phyloP scores from a whole-genome alignment of 1,284 basidiomycete genomes.

The Sporisorium graminicola region DNA sequence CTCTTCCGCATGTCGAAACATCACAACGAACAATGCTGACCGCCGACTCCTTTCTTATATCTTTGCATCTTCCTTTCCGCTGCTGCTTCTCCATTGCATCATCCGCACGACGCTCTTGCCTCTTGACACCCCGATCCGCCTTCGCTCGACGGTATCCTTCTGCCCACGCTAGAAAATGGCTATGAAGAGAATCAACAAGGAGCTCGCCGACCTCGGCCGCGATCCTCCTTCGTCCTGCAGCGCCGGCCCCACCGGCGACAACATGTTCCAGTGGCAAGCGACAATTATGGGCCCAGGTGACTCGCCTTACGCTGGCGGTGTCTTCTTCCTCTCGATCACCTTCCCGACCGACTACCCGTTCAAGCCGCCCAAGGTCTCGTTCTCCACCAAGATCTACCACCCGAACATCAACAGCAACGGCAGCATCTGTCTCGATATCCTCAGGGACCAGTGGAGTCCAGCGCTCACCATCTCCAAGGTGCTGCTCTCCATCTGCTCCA shows the following conservation, averaged over 20 bases:
- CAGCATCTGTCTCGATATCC: slow-evolving; percentile 97
- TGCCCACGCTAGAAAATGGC: slow-evolving; percentile 57
- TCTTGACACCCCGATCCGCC: too few species aligned
- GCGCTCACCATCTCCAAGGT: slow-evolving; percentile 96
- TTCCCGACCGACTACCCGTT: slow-evolving; percentile 74
- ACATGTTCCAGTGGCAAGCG: slow-evolving; percentile 70
- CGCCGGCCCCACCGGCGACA: slow-evolving; percentile 69
- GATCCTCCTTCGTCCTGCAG: slow-evolving; percentile 69
- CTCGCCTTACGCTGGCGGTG: slow-evolving; percentile 67
- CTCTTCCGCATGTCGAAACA: neutral
- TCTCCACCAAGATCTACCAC: slow-evolving; percentile 93
- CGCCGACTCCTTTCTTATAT: neutral
- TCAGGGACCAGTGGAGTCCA: slow-evolving; percentile 84
- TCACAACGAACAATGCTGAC: neutral
- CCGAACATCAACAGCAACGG: slow-evolving; percentile 98
- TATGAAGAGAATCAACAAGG: slow-evolving; percentile 70
- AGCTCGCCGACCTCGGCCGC: slow-evolving; percentile 68
- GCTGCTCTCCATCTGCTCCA: slow-evolving; percentile 68
- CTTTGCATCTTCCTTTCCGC: neutral
- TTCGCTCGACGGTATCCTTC: neutral
- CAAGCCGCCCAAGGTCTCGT: slow-evolving; percentile 95
- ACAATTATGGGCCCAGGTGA: slow-evolving; percentile 69
- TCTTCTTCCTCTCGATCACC: slow-evolving; percentile 74
- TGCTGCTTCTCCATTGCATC: neutral
- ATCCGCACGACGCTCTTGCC: neutral